Evolutionary conservation across 768 basidiomycete species (phyloP).

Genomic region (Wakefieldia striispora): DNA sequence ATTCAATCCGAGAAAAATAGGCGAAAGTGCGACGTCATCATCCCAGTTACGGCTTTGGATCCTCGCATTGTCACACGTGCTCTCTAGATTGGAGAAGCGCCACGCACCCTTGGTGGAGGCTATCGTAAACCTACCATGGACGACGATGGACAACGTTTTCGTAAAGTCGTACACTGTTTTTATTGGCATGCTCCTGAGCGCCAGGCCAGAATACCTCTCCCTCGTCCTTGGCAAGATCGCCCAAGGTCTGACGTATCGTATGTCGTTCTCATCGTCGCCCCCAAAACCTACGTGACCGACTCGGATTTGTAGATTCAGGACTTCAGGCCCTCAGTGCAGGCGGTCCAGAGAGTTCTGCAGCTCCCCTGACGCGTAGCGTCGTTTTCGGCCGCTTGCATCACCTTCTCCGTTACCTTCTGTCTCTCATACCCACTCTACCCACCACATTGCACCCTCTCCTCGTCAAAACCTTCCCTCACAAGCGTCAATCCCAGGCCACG

Average conservation of each 20-base stretch:
- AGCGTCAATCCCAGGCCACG: constrained; percentile 74
- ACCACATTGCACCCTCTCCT: constrained; percentile 85
- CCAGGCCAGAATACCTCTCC: constrained; percentile 87
- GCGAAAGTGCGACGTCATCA: constrained; percentile 32
- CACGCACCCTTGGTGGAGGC: constrained; percentile 84
- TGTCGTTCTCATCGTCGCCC: constrained; percentile 31
- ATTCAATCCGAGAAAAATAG: constrained; percentile 58
- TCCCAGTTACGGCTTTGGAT: constrained; percentile 77
- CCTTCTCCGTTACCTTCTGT: constrained; percentile 82
- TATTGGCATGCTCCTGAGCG: constrained; percentile 87
- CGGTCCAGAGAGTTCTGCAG: constrained; percentile 60
- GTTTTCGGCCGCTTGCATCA: constrained; percentile 86
- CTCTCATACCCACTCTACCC: constrained; percentile 88
- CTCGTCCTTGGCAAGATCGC: constrained; percentile 80
- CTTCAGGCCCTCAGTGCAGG: constrained; percentile 57
- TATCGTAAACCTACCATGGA: constrained; percentile 87
- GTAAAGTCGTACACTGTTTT: constrained; percentile 89
- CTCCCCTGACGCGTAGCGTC: constrained; percentile 73
- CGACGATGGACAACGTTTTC: constrained; percentile 79
- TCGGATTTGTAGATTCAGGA: constrained; percentile 57
- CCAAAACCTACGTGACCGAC: constrained; percentile 2
- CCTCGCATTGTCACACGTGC: constrained; percentile 84
- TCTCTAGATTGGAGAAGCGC: constrained; percentile 80
- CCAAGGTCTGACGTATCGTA: constrained; percentile 87
- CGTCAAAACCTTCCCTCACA: constrained; percentile 86